Evolutionary conservation across 306 rosid species (phyloP).

Genomic region (Calophaca sinica): DNA sequence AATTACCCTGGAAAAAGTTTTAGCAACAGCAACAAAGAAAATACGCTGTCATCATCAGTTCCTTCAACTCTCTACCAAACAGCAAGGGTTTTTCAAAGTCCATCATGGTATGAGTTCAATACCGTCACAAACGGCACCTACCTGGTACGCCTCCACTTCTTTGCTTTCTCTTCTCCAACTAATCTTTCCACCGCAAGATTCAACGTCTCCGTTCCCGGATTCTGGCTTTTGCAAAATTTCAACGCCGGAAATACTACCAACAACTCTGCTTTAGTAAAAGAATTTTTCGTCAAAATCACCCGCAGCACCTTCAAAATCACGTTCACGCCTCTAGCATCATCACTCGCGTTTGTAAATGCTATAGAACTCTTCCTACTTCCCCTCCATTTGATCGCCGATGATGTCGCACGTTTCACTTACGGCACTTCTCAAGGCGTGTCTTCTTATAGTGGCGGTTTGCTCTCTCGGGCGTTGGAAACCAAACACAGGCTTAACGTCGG

Average conservation of each 20-base stretch:
- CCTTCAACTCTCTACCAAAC: conserved; percentile 46
- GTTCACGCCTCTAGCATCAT: conserved; percentile 40
- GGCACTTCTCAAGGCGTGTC: rapidly evolving
- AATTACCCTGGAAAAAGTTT: not conserved
- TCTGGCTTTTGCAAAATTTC: conserved; percentile 40
- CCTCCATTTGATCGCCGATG: not conserved
- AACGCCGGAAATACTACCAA: not conserved
- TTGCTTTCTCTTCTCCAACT: conserved; percentile 40
- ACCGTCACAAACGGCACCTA: conserved; percentile 27
- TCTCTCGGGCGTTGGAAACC: conserved; percentile 43
- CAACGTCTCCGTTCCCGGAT: conserved; percentile 47
- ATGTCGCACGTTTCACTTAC: not conserved
- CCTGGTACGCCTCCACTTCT: conserved; percentile 65
- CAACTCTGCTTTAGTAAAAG: conserved; percentile 33
- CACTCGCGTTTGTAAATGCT: conserved; percentile 61
- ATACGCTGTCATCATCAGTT: not conserved
- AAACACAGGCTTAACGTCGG: conserved; percentile 55
- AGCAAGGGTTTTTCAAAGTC: conserved; percentile 33
- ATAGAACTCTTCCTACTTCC: conserved; percentile 58
- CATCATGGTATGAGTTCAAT: conserved; percentile 27
- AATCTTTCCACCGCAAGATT: conserved; percentile 51
- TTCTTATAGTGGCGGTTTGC: not conserved
- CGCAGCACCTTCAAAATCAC: not conserved
- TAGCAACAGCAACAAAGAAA: not conserved
- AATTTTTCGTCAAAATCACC: conserved; percentile 38